Evolutionary conservation across 2,329 filamentous ascomycete genomes (phyloP).

Genomic region (Zopfia rhizophila): DNA sequence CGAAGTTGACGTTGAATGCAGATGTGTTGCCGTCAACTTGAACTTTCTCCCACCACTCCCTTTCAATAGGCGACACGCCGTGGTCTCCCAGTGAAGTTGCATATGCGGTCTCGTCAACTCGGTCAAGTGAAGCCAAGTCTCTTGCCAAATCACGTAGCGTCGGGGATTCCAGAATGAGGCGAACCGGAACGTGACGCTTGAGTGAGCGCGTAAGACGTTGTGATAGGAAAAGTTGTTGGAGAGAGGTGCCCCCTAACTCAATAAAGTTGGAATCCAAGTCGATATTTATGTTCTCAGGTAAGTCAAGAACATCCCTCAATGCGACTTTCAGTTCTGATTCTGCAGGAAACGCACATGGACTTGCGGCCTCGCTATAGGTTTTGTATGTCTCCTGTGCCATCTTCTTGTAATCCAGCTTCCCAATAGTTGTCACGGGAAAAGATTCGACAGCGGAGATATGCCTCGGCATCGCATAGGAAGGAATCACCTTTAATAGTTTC

Average conservation of each 20-base stretch:
- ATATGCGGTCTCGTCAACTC: too few species aligned
- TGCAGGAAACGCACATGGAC: not conserved
- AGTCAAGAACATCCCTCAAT: slow-evolving; percentile 10
- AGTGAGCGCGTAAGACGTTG: slow-evolving; percentile 8
- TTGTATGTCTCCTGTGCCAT: slow-evolving; percentile 20
- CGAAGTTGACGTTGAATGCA: slow-evolving; percentile 42
- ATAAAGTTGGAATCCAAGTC: slow-evolving; percentile 30
- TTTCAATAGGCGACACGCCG: slow-evolving; percentile 28
- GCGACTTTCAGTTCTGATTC: not conserved
- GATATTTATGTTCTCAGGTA: slow-evolving; percentile 4
- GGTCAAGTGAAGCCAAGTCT: too few species aligned
- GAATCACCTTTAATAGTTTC: slow-evolving; percentile 4
- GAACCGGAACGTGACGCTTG: slow-evolving; percentile 3
- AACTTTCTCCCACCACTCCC: slow-evolving; percentile 32
- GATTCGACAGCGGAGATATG: slow-evolving; percentile 31
- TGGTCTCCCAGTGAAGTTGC: slow-evolving; percentile 13
- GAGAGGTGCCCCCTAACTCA: slow-evolving; percentile 40
- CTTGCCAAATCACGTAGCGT: slow-evolving; percentile 1
- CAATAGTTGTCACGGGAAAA: slow-evolving; percentile 43
- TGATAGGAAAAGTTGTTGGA: slow-evolving; percentile 33
- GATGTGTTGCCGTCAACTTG: slow-evolving; percentile 18
- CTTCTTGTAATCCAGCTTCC: slow-evolving; percentile 48
- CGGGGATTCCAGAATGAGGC: not conserved
- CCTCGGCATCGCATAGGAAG: slow-evolving; percentile 36
- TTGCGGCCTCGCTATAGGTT: not conserved